phyloP scores from a whole-genome alignment of 2,329 filamentous ascomycete species.

The Neurospora crassa region DNA sequence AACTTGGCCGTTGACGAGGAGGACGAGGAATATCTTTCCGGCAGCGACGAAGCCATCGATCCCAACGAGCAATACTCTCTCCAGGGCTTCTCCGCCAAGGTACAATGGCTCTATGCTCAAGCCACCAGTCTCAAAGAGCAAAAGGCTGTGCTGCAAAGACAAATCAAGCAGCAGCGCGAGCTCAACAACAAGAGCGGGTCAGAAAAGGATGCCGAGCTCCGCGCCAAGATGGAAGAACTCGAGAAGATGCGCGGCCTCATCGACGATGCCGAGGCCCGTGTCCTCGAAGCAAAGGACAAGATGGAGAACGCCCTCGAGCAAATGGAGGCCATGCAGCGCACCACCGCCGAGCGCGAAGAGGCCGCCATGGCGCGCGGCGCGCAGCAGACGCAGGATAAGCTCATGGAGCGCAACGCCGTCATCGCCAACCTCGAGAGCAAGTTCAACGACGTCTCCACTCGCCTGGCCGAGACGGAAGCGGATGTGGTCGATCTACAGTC shows the following conservation, averaged over 20 bases:
- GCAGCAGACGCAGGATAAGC: conserved; percentile 28
- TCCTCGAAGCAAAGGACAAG: conserved; percentile 35
- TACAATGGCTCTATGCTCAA: conserved; percentile 69
- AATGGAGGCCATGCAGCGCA: conserved; percentile 30
- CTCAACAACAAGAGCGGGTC: conserved; percentile 80
- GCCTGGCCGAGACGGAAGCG: conserved; percentile 27
- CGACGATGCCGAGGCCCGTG: conserved; percentile 25
- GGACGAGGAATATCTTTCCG: conserved; percentile 52
- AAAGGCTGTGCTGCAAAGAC: conserved; percentile 77
- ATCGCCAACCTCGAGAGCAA: conserved; percentile 35
- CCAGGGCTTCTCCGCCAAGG: conserved; percentile 64
- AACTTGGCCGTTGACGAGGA: conserved; percentile 41
- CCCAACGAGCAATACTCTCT: conserved; percentile 58
- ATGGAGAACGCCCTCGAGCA: conserved; percentile 38
- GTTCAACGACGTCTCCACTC: conserved; percentile 28
- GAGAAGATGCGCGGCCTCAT: conserved; percentile 26
- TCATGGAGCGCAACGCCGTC: conserved; percentile 34
- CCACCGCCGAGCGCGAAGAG: conserved; percentile 20
- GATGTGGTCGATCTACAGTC: conserved; percentile 28
- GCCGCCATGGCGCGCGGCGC: conserved; percentile 23
- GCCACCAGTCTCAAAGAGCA: conserved; percentile 76
- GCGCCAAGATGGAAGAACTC: conserved; percentile 47
- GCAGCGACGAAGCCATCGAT: conserved; percentile 47
- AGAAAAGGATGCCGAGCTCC: conserved; percentile 56
- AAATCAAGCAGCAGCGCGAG: conserved; percentile 92